Evolutionary conservation across 805 yeast genomes (phyloP), one percentile per base, ranked within the genome.

Genomic region (Isabelozyma gotoi): DNA sequence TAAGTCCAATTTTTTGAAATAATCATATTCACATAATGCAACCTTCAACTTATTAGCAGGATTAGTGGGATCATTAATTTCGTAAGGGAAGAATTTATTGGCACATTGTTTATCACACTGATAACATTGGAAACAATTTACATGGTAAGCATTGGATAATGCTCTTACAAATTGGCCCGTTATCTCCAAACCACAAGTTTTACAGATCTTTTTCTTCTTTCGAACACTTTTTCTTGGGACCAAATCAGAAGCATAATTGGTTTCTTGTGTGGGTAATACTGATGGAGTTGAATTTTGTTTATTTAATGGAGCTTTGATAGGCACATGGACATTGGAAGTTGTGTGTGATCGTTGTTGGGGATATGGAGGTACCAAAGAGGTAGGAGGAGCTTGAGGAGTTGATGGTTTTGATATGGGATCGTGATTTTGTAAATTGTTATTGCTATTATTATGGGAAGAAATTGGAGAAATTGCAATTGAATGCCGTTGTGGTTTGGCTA

Each of bases 21-120:
- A 94, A 65, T 94, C 96, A 52, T 81, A 86, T 66, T 94, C 99
- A 66, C 99, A 94, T 19, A 94, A 73, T 5, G 76, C 70, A n/a
- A 72, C 76, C 18, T 48, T 48, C 3, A 38, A 16, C 5, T 55
- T 59, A 7, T 56, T 49, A 4, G 82, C 78, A 5, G 29, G 29
- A 36, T 70, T 60, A 3, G 60, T 68, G 8, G 63, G 54, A 10
- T 68, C 67, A 2, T 57, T 50, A 14, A 60, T 37, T 44, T 86
- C 92, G 44, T 76, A 80, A 0, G 98, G 96, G 63, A 94, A 94
- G 59, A 91, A 94, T 61, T 90, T 90, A 15, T 90, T 77, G 12
- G 94, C 83, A 53, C 97, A 88, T 42, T 80, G 84, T 17, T 73
- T 73, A 4, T 85, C 84, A 70, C 99, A 94, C 59, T 88, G 96